Evolutionary conservation across 306 rosid species (phyloP).

Genomic region (Astragalus glycyphyllos): DNA sequence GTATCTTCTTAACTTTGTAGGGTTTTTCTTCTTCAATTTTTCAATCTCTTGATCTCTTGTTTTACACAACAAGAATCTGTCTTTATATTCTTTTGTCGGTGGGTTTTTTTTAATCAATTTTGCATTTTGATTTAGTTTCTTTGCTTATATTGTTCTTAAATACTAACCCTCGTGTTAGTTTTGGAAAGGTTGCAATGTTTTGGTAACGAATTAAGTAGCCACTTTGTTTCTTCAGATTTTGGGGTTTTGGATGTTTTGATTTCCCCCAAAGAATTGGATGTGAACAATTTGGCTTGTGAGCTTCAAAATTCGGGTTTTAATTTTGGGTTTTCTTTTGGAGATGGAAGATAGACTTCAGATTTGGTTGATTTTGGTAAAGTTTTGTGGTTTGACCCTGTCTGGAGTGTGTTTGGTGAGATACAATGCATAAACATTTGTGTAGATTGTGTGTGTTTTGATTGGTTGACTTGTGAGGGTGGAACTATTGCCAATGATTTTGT

Average conservation of each 20-base stretch:
- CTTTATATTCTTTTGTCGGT: conserved; percentile 37
- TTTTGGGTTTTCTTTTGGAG: neutral
- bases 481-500: conserved; percentile 28
- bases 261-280: neutral
- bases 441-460: conserved; percentile 26
- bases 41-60: conserved; percentile 29
- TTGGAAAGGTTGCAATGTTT: neutral
- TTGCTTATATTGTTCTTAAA: neutral
- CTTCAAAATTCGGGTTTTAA: neutral
- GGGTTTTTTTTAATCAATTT: conserved; percentile 10
- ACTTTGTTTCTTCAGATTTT: conserved; percentile 9
- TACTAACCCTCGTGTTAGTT: neutral
- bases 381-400: conserved; percentile 36
- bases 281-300: neutral
- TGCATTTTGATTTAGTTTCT: conserved; percentile 22
- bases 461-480: conserved; percentile 27
- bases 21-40: conserved; percentile 32
- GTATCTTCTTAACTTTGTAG: conserved; percentile 43
- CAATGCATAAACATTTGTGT: conserved; percentile 22
- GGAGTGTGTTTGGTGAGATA: conserved; percentile 1
- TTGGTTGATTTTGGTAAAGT: conserved; percentile 24
- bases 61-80: neutral
- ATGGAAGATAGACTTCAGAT: conserved; percentile 34
- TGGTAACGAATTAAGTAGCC: neutral
- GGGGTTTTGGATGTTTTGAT: conserved; percentile 10